Evolutionary conservation across 805 yeast species (phyloP).

Genomic region (Pichia thaimueangensis): DNA sequence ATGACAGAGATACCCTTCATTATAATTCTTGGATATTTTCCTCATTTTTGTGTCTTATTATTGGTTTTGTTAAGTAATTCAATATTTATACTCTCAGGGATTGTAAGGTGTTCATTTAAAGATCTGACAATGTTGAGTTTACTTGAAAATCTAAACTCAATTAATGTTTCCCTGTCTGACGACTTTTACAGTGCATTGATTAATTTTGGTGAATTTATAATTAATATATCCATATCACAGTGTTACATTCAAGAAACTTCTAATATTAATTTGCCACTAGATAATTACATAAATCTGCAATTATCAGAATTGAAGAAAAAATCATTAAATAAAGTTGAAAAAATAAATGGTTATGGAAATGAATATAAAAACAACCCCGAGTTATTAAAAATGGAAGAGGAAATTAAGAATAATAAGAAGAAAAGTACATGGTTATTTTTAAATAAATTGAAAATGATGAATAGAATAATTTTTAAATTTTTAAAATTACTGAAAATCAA

Average conservation of each 20-base stretch:
- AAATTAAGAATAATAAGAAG: not conserved
- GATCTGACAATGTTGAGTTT: constrained; percentile 27
- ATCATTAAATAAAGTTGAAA: not conserved
- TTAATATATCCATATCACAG: constrained; percentile 61
- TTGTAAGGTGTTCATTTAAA: constrained; percentile 43
- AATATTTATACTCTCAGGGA: constrained; percentile 52
- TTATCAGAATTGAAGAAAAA: not conserved
- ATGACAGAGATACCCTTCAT: constrained; percentile 47
- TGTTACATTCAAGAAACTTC: constrained; percentile 58
- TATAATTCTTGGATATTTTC: constrained; percentile 54
- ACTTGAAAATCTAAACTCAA: constrained; percentile 23
- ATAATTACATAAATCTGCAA: constrained; percentile 47
- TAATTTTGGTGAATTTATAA: constrained; percentile 54
- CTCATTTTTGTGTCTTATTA: constrained; percentile 52
- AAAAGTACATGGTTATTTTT: constrained; percentile 1
- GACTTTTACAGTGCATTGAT: constrained; percentile 61
- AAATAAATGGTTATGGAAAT: constrained; percentile 23
- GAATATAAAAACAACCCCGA: constrained; percentile 25
- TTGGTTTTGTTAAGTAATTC: constrained; percentile 46
- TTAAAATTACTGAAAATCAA: constrained; percentile 1
- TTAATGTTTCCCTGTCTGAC: constrained; percentile 42
- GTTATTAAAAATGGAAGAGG: constrained; percentile 11
- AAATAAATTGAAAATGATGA: constrained; percentile 5
- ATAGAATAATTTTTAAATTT: constrained; percentile 4
- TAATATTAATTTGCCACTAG: constrained; percentile 38